phyloP scores from a whole-genome alignment of 805 yeast genomes.

The Suhomyces tanzawaensis region DNA sequence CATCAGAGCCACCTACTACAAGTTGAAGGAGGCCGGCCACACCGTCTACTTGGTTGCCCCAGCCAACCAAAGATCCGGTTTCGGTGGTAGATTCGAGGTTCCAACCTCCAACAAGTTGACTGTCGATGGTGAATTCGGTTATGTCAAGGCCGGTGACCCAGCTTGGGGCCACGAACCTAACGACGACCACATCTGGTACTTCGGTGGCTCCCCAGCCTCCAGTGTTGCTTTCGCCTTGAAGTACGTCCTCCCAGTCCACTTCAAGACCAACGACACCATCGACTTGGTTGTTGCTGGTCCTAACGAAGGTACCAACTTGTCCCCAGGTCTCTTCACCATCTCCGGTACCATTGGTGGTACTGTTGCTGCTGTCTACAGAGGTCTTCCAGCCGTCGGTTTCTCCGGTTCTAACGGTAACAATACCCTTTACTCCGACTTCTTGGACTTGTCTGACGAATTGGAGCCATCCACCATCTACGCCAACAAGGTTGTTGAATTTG shows the following conservation, averaged over 20 bases:
- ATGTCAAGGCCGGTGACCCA: constrained; percentile 48
- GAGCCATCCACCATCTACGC: constrained; percentile 47
- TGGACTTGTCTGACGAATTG: constrained; percentile 37
- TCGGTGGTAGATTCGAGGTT: constrained; percentile 52
- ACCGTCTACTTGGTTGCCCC: constrained; percentile 52
- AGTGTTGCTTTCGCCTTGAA: constrained; percentile 49
- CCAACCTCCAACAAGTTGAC: constrained; percentile 39
- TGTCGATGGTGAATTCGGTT: constrained; percentile 47
- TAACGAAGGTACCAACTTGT: constrained; percentile 50
- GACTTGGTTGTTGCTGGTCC: constrained; percentile 54
- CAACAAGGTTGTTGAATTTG: constrained; percentile 37
- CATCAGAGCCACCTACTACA: constrained; percentile 23
- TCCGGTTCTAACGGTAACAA: constrained; percentile 51
- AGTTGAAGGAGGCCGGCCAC: constrained; percentile 44
- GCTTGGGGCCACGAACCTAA: constrained; percentile 52
- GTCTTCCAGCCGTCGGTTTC: constrained; percentile 49
- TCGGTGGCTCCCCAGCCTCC: constrained; percentile 56
- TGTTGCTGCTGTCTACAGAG: constrained; percentile 47
- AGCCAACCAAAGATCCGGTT: constrained; percentile 49
- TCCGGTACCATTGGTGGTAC: constrained; percentile 56
- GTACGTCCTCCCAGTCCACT: constrained; percentile 45
- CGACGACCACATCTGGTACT: constrained; percentile 42
- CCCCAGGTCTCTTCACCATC: constrained; percentile 38
- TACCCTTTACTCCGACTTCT: constrained; percentile 46
- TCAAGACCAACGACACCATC: constrained; percentile 37